Evolutionary conservation across 345 rosid genomes (phyloP), one percentile per base, ranked within the genome.

Genomic region (Physaria fendleri): DNA sequence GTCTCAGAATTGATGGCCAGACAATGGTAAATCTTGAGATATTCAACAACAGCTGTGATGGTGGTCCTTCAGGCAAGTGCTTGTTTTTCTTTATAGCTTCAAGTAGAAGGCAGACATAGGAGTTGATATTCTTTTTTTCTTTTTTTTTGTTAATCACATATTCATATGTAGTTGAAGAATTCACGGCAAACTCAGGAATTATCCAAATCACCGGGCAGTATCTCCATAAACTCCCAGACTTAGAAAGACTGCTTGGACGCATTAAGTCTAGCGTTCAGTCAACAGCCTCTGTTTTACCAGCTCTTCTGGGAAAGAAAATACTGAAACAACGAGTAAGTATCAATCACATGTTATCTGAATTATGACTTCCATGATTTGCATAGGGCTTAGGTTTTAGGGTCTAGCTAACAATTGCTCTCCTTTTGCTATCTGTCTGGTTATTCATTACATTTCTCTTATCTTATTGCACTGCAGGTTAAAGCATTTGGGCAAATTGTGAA

Each of bases 1-100:
- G 82, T 81, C 95, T 92, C 63, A 78, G 82, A 71, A 81, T 92
- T 78, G 98, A 92, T 71, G 98, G 97, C 35, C 98, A 92, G 72
- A 86, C 96, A 14, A 41, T 92, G 71, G 83, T 86, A 44, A 92
- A 92, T 78, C 96, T 92, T 54, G 98, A 88, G 74, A 81, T 92
- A 42, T 92, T 92, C 66, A 71, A 65, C 59, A 92, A 88, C 68
- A 86, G 71, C 76, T 81, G 72, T 18, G 83, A 92, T 73, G 91
- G 97, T 70, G 87, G 95, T 71, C 71, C 74, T 60, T 74, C 80
- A 69, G 98, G 96, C 71, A 77, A 76, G 88, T 74, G 28, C 51
- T 41, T 45, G 15, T 27, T 21, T 41, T 27, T 61, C 7, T 54
- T 58, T 60, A 28, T 33, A 32, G 49, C 42, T 17, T 42, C 56